A percentile compares a stretch with the other conserved stretches of the same genome.
Evolutionary conservation across 2,329 filamentous ascomycete species (phyloP).

Genomic region (Beauveria caledonica): DNA sequence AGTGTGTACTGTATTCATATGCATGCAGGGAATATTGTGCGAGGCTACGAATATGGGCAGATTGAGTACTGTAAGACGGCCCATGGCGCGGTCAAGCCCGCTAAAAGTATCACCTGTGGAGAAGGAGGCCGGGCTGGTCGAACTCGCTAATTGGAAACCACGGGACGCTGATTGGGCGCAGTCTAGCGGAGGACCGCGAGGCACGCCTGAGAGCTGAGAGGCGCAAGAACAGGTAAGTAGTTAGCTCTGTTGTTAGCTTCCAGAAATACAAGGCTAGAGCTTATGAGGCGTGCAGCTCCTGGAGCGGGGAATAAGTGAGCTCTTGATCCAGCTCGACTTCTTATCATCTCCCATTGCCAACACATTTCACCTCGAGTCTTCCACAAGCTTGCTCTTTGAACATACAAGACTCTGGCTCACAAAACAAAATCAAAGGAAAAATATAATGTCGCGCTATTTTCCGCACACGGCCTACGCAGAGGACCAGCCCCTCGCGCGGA

Average conservation of each 20-base stretch:
- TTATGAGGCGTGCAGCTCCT: background rate
- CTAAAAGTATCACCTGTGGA: background rate
- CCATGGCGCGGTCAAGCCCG: background rate
- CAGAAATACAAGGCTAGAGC: background rate
- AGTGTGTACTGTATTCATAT: background rate
- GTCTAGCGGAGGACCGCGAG: background rate
- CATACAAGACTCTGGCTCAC: background rate
- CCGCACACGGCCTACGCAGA: conserved; percentile 52
- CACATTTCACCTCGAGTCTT: too few species aligned
- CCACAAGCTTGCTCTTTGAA: too few species aligned
- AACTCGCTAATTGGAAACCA: background rate
- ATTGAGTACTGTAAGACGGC: background rate
- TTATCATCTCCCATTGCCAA: background rate
- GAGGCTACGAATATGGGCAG: background rate
- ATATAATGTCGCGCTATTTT: conserved; percentile 45
- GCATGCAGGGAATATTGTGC: background rate
- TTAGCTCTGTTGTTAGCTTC: background rate
- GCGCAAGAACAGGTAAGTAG: too few species aligned
- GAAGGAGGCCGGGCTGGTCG: background rate
- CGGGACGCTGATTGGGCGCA: background rate
- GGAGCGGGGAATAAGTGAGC: background rate
- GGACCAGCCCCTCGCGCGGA: conserved; percentile 47
- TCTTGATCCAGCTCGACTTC: background rate
- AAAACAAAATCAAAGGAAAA: background rate
- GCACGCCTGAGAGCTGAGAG: too few species aligned